These are phyloP conservation scores for Cyberlindnera xylosilytica DNA, from an alignment of 805 yeast species.

Conservation along the genomic window DNA sequence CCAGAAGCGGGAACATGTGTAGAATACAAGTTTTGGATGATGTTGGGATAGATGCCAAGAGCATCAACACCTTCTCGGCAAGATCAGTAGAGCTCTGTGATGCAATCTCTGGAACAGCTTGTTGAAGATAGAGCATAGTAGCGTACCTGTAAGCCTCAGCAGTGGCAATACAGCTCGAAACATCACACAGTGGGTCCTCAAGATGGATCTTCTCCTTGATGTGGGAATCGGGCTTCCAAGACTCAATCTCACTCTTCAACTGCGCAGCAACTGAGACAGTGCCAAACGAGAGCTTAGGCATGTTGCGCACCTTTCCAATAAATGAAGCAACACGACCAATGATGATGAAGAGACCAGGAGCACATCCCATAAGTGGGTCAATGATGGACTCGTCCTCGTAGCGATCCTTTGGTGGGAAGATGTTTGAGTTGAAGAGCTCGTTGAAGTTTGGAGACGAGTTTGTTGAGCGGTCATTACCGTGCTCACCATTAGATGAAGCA, in stretches of 20 bases:
- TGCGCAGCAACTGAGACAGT: slow-evolving; percentile 54
- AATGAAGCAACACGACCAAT: slow-evolving; percentile 62
- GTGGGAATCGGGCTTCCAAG: slow-evolving; percentile 50
- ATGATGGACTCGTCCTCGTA: slow-evolving; percentile 29
- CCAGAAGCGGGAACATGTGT: slow-evolving; percentile 63
- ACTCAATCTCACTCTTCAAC: slow-evolving; percentile 47
- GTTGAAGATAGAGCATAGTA: slow-evolving; percentile 57
- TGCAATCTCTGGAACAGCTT: slow-evolving; percentile 69
- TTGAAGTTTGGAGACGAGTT: slow-evolving; percentile 13
- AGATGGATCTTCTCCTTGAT: slow-evolving; percentile 32
- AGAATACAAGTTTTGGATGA: slow-evolving; percentile 52
- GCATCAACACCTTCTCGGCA: slow-evolving; percentile 57
- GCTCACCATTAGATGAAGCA: background rate
- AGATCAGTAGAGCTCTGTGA: slow-evolving; percentile 49
- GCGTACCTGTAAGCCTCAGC: slow-evolving; percentile 69
- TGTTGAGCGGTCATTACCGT: background rate
- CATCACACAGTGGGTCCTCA: slow-evolving; percentile 50
- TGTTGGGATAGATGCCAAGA: slow-evolving; percentile 61
- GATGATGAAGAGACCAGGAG: slow-evolving; percentile 59
- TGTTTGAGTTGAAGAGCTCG: slow-evolving; percentile 16
- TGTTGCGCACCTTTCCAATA: slow-evolving; percentile 44
- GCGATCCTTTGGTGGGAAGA: slow-evolving; percentile 11
- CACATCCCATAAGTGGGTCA: slow-evolving; percentile 68
- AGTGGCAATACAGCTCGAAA: slow-evolving; percentile 59
- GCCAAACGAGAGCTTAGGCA: slow-evolving; percentile 40